Evolutionary conservation across 306 rosid species (phyloP).

Genomic region (Prunus mume): DNA sequence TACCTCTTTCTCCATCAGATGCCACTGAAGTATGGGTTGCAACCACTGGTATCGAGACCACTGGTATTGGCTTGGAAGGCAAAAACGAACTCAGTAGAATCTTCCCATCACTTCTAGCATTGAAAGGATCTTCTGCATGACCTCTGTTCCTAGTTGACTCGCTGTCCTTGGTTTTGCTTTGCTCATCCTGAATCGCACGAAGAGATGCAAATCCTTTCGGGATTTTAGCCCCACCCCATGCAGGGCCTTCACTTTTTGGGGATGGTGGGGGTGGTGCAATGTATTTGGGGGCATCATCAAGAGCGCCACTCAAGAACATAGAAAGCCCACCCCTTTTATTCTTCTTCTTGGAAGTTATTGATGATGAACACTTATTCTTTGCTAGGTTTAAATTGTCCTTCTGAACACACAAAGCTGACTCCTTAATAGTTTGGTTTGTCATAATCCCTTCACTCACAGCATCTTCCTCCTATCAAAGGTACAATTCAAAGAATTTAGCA

Average conservation of each 20-base stretch:
- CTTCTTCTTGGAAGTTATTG: conserved; percentile 67
- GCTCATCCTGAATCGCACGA: conserved; percentile 84
- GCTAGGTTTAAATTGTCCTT: conserved; percentile 41
- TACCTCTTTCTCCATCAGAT: conserved; percentile 66
- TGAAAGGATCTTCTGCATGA: conserved; percentile 50
- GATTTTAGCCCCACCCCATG: conserved; percentile 91
- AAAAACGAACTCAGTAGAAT: conserved; percentile 64
- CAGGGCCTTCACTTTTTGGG: conserved; percentile 75
- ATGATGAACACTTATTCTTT: conserved; percentile 35
- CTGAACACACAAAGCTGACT: conserved; percentile 27
- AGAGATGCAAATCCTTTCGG: conserved; percentile 63
- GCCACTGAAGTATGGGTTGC: conserved; percentile 35
- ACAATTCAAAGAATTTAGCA: conserved; percentile 15
- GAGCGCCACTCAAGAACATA: conserved; percentile 95
- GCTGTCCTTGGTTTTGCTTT: conserved; percentile 47
- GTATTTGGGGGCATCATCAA: conserved; percentile 59
- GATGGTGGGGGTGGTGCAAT: conserved; percentile 52
- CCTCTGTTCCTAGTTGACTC: conserved; percentile 31
- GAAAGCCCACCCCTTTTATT: conserved; percentile 91
- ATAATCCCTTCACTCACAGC: conserved; percentile 25
- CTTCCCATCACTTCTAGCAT: conserved; percentile 50
- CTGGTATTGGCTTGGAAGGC: conserved; percentile 86
- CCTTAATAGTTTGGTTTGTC: conserved; percentile 29
- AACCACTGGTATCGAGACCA: conserved; percentile 57
- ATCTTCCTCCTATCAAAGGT: conserved; percentile 50